Percentiles rank a stretch among this genome's conserved stretches.
phyloP scores from a whole-genome alignment of 208 protist species.

The Lotmaria passim region DNA sequence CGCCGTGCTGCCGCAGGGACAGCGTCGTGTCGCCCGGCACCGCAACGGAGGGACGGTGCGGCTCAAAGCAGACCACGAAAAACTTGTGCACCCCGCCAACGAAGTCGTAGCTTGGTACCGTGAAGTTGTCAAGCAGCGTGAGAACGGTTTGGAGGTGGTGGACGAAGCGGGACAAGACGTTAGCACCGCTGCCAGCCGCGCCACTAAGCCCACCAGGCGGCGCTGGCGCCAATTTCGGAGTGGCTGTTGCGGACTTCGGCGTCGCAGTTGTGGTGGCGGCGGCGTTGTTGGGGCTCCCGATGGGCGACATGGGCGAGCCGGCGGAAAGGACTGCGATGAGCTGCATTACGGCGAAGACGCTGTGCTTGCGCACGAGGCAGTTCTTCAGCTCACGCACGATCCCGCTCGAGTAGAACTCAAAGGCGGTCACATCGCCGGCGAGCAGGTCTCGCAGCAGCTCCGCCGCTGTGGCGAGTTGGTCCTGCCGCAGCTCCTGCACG shows the following conservation, averaged over 20 bases:
- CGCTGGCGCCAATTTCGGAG: background rate
- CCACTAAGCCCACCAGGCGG: background rate
- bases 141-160: conserved; percentile 46
- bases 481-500: conserved; percentile 44
- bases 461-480: conserved; percentile 49
- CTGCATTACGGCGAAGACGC: conserved; percentile 33
- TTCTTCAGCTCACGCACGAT: conserved; percentile 39
- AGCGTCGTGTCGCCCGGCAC: conserved; percentile 16
- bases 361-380: conserved; percentile 25
- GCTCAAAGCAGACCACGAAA: conserved; percentile 35
- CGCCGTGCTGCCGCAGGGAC: background rate
- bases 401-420: conserved; percentile 67
- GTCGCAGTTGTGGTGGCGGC: background rate
- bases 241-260: background rate
- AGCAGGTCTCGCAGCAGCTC: conserved; percentile 46
- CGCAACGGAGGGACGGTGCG: conserved; percentile 26
- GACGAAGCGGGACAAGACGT: conserved; percentile 29
- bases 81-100: conserved; percentile 28
- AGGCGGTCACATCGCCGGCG: conserved; percentile 55
- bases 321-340: conserved; percentile 30
- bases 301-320: background rate
- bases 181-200: background rate
- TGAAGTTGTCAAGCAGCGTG: conserved; percentile 40
- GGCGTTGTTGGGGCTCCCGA: background rate
- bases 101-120: conserved; percentile 26